Percentiles rank a stretch among this genome's conserved stretches.
phyloP scores from a whole-genome alignment of 139 green algal species.

The Chlamydomonas incerta region DNA sequence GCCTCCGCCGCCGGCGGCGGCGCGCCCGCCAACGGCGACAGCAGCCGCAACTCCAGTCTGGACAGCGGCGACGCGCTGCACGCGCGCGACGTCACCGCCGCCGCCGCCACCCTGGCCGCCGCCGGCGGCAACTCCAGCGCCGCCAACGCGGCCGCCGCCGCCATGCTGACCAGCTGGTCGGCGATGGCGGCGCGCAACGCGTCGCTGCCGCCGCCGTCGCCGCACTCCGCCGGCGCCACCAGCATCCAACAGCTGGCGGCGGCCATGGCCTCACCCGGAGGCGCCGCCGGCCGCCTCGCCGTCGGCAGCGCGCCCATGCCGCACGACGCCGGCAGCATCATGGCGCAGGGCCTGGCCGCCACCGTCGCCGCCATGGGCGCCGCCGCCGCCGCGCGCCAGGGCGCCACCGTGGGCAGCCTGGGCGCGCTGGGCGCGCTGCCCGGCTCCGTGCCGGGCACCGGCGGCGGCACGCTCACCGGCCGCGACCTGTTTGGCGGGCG shows the following conservation, averaged over 20 bases:
- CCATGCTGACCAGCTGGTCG: conserved; percentile 2
- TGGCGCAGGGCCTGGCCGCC: not conserved
- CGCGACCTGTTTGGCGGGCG: conserved; percentile 17
- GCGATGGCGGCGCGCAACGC: conserved; percentile 17
- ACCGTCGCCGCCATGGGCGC: conserved; percentile 16
- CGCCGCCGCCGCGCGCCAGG: not conserved
- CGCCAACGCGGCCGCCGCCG: not conserved
- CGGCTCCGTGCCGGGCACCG: not conserved
- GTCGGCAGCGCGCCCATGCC: not conserved
- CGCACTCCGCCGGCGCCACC: not conserved
- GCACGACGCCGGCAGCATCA: not conserved
- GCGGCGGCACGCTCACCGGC: too few species aligned
- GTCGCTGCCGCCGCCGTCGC: not conserved
- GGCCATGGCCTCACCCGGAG: not conserved
- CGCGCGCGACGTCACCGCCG: too few species aligned
- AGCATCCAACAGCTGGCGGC: not conserved
- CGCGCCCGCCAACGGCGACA: not conserved
- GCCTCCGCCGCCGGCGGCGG: not conserved
- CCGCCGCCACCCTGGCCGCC: not conserved
- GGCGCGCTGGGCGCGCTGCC: not conserved
- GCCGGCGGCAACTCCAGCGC: not conserved
- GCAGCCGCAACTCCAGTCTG: conserved; percentile 27
- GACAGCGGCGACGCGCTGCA: conserved; percentile 19
- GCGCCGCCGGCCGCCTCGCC: not conserved
- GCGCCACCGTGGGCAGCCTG: not conserved